These are phyloP conservation scores for Madurella fahalii DNA, from an alignment of 2,329 filamentous ascomycete genomes.

Conservation along the genomic window DNA sequence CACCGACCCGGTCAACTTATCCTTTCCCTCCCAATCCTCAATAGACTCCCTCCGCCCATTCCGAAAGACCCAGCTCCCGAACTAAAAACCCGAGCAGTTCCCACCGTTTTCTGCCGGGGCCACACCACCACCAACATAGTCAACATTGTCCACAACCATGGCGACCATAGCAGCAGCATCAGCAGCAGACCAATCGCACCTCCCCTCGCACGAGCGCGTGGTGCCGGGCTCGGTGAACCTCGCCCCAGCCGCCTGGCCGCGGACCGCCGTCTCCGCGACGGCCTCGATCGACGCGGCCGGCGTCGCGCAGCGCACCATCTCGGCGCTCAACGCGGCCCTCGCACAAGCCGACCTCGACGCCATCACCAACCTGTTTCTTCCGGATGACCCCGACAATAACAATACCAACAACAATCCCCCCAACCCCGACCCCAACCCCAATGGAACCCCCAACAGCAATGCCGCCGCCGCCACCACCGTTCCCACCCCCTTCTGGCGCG, in stretches of 20 bases:
- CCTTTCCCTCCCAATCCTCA: no score
- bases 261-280: constrained; percentile 29
- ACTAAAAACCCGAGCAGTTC: no score
- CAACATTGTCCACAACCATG: not conserved
- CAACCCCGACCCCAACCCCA: not conserved
- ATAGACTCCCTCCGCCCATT: no score
- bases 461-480: not conserved
- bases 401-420: no score
- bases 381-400: constrained; percentile 29
- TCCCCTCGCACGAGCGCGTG: constrained; percentile 28
- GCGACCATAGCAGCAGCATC: no score
- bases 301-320: constrained; percentile 36
- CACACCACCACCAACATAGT: no score
- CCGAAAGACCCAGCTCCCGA: no score
- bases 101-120: no score
- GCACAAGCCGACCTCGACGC: constrained; percentile 31
- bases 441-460: not conserved
- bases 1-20: no score
- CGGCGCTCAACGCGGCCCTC: constrained; percentile 38
- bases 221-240: constrained; percentile 36
- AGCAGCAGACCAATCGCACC: not conserved
- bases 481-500: constrained; percentile 49
- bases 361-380: constrained; percentile 42
- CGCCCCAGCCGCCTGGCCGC: constrained; percentile 40
- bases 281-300: constrained; percentile 33